phyloP scores from a whole-genome alignment of 345 rosid species.

The Gossypium mustelinum region DNA sequence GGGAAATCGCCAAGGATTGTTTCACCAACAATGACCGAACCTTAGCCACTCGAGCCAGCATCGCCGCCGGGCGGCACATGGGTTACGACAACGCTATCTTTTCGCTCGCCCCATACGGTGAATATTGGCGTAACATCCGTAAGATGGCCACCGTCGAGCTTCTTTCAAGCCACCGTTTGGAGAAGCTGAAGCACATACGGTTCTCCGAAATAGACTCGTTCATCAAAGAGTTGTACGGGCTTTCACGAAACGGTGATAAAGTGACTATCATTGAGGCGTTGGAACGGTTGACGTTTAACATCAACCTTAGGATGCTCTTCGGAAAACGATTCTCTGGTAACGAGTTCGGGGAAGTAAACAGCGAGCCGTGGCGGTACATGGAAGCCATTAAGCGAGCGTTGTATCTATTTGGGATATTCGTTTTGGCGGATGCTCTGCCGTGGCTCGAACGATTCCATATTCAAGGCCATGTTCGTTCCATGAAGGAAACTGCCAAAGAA shows the following conservation, averaged over 20 bases:
- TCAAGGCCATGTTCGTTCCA: conserved; percentile 33
- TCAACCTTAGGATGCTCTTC: conserved; percentile 40
- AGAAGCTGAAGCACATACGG: conserved; percentile 39
- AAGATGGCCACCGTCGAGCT: conserved; percentile 52
- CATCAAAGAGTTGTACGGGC: conserved; percentile 36
- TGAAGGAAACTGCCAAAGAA: conserved; percentile 48
- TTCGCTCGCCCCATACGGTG: conserved; percentile 52
- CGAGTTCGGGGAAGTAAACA: conserved; percentile 18
- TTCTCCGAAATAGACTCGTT: conserved; percentile 35
- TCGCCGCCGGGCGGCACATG: conserved; percentile 46
- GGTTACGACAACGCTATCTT: conserved; percentile 55
- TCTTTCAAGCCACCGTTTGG: conserved; percentile 46
- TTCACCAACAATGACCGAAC: conserved; percentile 48
- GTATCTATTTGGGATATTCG: conserved; percentile 33
- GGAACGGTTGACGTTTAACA: conserved; percentile 50
- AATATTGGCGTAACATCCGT: conserved; percentile 63
- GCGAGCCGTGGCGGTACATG: conserved; percentile 45
- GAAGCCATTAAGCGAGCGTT: conserved; percentile 38
- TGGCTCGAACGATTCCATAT: conserved; percentile 47
- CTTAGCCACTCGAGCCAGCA: conserved; percentile 49
- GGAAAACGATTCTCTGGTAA: conserved; percentile 41
- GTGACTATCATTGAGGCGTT: conserved; percentile 37
- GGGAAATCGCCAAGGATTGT: conserved; percentile 42
- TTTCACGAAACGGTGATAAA: background rate
- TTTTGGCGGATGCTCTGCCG: conserved; percentile 37